Percentiles rank a stretch among this genome's conserved stretches.
Conservation (phyloP, 208 protist species). For the Balamuthia mandrillaris region DNA sequence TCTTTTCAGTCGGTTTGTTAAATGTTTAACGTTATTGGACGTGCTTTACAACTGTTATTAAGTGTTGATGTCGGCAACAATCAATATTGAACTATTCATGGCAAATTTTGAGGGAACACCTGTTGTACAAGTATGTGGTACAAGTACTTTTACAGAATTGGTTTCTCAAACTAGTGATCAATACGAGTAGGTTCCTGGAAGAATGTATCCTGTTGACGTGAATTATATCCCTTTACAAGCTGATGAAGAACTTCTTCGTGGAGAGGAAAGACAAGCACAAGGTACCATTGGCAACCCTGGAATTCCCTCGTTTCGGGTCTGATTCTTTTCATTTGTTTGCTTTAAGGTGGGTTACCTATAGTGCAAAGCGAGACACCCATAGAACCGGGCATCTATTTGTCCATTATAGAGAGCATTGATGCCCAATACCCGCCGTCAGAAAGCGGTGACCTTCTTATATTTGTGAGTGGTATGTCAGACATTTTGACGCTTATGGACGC, state of each 20-base stretch:
- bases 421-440: constrained; percentile 40
- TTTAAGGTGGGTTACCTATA: not conserved
- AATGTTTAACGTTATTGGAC: too few species aligned
- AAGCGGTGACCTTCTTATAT: constrained; percentile 50
- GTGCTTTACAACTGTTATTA: too few species aligned
- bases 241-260: constrained; percentile 11
- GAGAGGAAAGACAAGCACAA: not conserved
- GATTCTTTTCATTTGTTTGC: not conserved
- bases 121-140: constrained; percentile 10
- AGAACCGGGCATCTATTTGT: constrained; percentile 2
- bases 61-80: constrained; percentile 55
- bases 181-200: constrained; percentile 45
- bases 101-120: constrained; percentile 32
- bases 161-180: not conserved
- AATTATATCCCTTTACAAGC: constrained; percentile 42
- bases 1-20: too few species aligned
- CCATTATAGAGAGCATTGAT: constrained; percentile 40
- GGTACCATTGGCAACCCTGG: not conserved
- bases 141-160: not conserved
- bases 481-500: constrained; percentile 46
- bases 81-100: constrained; percentile 53
- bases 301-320: not conserved
- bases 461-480: constrained; percentile 53
- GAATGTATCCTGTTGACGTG: constrained; percentile 52
- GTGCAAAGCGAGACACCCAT: not conserved